Conservation (phyloP, 169 alveolate species). For the Plasmodium gonderi region DNA sequence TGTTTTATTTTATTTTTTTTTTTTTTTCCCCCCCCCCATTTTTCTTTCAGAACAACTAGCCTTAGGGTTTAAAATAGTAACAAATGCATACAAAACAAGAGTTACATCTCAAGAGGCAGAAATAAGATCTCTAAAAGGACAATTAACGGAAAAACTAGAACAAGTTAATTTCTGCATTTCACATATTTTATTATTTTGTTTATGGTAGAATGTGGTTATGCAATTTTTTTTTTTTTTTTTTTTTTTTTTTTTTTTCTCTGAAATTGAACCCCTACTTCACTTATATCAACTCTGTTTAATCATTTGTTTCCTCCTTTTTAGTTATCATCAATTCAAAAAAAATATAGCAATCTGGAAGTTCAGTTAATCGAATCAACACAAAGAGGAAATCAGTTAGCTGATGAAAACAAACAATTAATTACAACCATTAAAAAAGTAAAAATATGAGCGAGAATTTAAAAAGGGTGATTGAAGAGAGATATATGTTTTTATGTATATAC, state of each 20-base stretch:
- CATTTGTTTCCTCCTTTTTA: slow-evolving; percentile 18
- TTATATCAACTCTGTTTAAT: neutral
- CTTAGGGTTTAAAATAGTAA: slow-evolving; percentile 87
- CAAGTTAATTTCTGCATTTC: slow-evolving; percentile 74
- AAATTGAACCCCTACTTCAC: too few species aligned
- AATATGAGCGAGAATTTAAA: neutral
- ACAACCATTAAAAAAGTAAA: slow-evolving; percentile 83
- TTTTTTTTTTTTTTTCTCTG: neutral
- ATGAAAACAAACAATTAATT: slow-evolving; percentile 87
- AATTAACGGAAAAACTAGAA: slow-evolving; percentile 85
- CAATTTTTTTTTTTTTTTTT: neutral
- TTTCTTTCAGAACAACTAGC: slow-evolving; percentile 91
- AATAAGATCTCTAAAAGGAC: slow-evolving; percentile 84
- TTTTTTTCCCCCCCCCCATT: neutral
- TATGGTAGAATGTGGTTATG: neutral
- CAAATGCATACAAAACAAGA: slow-evolving; percentile 89
- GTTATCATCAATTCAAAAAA: slow-evolving; percentile 86
- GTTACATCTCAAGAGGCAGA: slow-evolving; percentile 86
- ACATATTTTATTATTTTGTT: neutral
- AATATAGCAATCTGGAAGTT: slow-evolving; percentile 87
- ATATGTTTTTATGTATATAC: neutral
- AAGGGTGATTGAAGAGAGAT: neutral
- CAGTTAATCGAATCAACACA: slow-evolving; percentile 88
- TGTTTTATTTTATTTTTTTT: neutral
- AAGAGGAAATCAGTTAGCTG: slow-evolving; percentile 88